Evolutionary conservation across 2,329 filamentous ascomycete genomes (phyloP), one percentile per base, ranked within the genome.

Genomic region (Grosmannia serpens): DNA sequence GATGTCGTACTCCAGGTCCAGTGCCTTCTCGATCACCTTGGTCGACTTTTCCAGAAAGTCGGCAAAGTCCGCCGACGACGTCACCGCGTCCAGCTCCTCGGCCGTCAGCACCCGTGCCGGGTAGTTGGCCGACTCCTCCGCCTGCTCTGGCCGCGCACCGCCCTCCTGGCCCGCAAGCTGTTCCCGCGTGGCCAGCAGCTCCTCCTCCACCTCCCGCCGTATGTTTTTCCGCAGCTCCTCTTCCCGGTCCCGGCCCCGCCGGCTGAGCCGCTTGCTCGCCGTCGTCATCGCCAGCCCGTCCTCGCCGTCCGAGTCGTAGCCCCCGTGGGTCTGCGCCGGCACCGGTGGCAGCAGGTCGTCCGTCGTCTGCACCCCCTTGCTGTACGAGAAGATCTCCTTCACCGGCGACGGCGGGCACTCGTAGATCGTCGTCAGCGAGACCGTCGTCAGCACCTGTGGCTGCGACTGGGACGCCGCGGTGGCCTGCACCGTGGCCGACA

Each of bases 1-100:
- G 61, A 99, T 89, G 70, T 99, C 94, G 70, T 97, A 99, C 67
- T 96, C 90, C 68, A 96, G 87, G 67, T 97, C 94, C 63, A 99
- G 76, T 6, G 94, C 92, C 67, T 94, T 84, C 74, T 99, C 94
- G 65, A 99, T 92, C 54, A 99, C 91, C 73, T 97, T 99, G 59
- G 90, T 95, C 26, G 92, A 96, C 65, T 90, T 84, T 67, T 99
- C 94, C 33, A 99, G 84, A 68, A 99, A 99, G 65, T 95, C 90
- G 61, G 94, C 80, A 69, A 99, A 99, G 55, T 97, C 94, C 33
- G 92, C 85, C 0, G 92, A 96, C 58, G 88, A 88, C 27, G 90
- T 94, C 29, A 97, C 91, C 7, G 92, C 94, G 64, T 88, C 85
- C 46, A 96, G 77, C 70, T 99, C 95, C 66, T 97, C 94, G 20